phyloP scores from a whole-genome alignment of 176 grass and related monocot species.

The Carex myosuroides region DNA sequence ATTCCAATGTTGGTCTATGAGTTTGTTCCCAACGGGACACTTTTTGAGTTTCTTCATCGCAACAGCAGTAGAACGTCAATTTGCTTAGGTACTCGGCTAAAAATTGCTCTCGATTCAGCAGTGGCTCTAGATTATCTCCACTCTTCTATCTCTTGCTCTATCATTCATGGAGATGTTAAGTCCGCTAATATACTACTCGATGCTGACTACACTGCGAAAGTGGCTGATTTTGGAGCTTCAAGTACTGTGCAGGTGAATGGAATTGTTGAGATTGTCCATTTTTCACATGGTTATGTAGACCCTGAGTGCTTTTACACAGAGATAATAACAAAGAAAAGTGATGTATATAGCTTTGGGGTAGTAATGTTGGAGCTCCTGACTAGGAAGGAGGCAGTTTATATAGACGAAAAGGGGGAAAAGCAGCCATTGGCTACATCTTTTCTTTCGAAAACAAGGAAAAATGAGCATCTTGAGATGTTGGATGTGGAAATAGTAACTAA shows the following conservation, averaged over 20 bases:
- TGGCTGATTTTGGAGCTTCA: conserved; percentile 22
- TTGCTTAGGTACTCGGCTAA: not conserved
- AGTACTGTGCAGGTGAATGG: not conserved
- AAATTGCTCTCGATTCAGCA: conserved; percentile 14
- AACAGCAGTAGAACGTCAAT: not conserved
- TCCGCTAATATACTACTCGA: conserved; percentile 32
- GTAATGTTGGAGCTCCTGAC: conserved; percentile 23
- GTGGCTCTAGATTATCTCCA: conserved; percentile 30
- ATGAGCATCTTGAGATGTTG: conserved; percentile 5
- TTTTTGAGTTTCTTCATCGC: conserved; percentile 23
- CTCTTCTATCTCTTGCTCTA: conserved; percentile 4
- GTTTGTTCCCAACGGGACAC: conserved; percentile 24
- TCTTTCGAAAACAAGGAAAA: not conserved
- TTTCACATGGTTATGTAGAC: conserved; percentile 16
- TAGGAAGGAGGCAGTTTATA: conserved; percentile 8
- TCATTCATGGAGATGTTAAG: conserved; percentile 31
- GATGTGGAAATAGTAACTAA: conserved; percentile 16
- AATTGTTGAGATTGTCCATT: not conserved
- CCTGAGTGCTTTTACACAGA: not conserved
- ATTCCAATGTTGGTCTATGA: conserved; percentile 35
- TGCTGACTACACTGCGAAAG: not conserved
- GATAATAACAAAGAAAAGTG: conserved; percentile 8
- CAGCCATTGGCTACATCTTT: not conserved
- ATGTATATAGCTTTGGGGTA: conserved; percentile 20
- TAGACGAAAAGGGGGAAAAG: not conserved